These are phyloP conservation scores for Colletotrichum sp. DNA, from an alignment of 2,329 filamentous ascomycete species.

Conservation along the genomic window DNA sequence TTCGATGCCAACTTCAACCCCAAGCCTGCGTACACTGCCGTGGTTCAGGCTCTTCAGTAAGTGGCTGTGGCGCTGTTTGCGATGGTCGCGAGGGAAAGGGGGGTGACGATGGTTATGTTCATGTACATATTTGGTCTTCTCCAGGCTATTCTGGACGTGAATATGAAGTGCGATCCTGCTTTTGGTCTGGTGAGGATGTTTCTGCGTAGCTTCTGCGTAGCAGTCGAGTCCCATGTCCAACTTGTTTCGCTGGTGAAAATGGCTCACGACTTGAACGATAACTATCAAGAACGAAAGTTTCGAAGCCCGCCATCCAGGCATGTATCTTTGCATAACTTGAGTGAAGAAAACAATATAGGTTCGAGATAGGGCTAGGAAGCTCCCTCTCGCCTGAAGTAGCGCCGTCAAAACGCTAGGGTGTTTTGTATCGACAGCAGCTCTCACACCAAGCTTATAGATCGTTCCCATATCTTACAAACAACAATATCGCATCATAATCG, in stretches of 20 bases:
- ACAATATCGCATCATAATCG: background rate
- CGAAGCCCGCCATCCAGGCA: background rate
- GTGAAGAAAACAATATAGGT: background rate
- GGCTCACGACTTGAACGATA: background rate
- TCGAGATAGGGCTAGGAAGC: background rate
- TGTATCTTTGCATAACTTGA: background rate
- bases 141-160: background rate
- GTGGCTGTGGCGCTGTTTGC: background rate
- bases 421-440: too few relatives aligned
- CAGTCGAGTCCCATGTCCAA: background rate
- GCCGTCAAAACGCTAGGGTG: too few relatives aligned
- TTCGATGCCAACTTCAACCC: conserved; percentile 57
- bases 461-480: background rate
- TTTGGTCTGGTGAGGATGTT: background rate
- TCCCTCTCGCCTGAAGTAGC: background rate
- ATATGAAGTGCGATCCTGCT: background rate
- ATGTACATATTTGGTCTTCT: background rate
- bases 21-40: conserved; percentile 56
- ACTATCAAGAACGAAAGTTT: background rate
- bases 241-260: background rate
- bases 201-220: fast-evolving
- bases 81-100: too few relatives aligned
- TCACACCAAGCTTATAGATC: background rate
- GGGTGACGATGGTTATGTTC: background rate
- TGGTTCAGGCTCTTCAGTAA: conserved; percentile 38